Evolutionary conservation across 352 stramenopile species (phyloP).

Genomic region (Blastocystis sp.): DNA sequence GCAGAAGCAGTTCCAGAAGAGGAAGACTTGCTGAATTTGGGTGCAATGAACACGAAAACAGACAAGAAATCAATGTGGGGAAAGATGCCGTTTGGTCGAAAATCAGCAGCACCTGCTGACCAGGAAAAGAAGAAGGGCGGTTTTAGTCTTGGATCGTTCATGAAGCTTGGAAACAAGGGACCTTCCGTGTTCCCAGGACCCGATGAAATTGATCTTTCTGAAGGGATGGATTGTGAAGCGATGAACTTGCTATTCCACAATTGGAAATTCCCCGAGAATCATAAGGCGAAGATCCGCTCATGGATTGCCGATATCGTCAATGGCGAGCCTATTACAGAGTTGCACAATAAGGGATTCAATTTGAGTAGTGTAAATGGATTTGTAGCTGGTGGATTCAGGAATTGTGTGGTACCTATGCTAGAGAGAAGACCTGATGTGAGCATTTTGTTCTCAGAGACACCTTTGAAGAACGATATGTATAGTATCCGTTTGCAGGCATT

Average conservation of each 20-base stretch:
- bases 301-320: slow-evolving; percentile 17
- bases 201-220: background rate
- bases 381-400: background rate
- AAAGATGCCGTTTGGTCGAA: background rate
- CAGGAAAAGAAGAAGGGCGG: slow-evolving; percentile 27
- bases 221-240: slow-evolving; percentile 18
- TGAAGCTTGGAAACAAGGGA: background rate
- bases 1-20: background rate
- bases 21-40: slow-evolving; percentile 37
- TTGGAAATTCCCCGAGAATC: slow-evolving; percentile 18
- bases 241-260: slow-evolving; percentile 4
- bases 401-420: slow-evolving; percentile 29
- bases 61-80: background rate
- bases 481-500: slow-evolving; percentile 22
- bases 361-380: slow-evolving; percentile 31
- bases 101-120: background rate
- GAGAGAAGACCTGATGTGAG: background rate
- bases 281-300: background rate
- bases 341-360: slow-evolving; percentile 39
- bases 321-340: background rate
- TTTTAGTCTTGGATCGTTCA: background rate
- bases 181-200: background rate
- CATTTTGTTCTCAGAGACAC: background rate
- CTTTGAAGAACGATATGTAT: background rate
- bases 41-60: background rate